Conservation (phyloP, 2,329 filamentous ascomycete species). For the Helotiales sp. region DNA sequence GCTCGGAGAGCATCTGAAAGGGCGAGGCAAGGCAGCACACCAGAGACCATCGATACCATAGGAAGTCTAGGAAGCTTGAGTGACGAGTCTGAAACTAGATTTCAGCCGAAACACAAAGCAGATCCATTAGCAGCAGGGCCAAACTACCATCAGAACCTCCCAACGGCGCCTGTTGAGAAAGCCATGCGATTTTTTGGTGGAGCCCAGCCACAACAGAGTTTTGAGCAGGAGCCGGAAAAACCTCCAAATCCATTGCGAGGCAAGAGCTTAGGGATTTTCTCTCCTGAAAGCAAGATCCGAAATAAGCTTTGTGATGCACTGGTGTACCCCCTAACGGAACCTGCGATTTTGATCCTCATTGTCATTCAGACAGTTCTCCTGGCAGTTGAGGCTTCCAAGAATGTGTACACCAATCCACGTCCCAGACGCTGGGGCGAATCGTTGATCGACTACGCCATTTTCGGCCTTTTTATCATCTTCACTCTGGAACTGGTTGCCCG, state of each 20-base stretch:
- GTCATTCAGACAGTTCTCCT: slow-evolving; percentile 87
- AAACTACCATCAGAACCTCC: slow-evolving; percentile 30
- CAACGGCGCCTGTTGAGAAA: slow-evolving; percentile 42
- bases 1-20: slow-evolving; percentile 22
- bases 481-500: slow-evolving; percentile 83
- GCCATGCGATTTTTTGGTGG: slow-evolving; percentile 36
- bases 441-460: slow-evolving; percentile 57
- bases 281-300: slow-evolving; percentile 76
- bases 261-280: slow-evolving; percentile 83
- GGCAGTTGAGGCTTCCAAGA: slow-evolving; percentile 77
- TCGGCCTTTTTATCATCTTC: slow-evolving; percentile 86
- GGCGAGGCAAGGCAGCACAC: slow-evolving; percentile 18
- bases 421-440: slow-evolving; percentile 67
- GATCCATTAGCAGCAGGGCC: slow-evolving; percentile 44
- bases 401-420: slow-evolving; percentile 68
- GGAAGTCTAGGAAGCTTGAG: slow-evolving; percentile 31
- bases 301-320: slow-evolving; percentile 79
- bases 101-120: slow-evolving; percentile 35
- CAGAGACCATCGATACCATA: slow-evolving; percentile 15
- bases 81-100: slow-evolving; percentile 35
- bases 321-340: slow-evolving; percentile 86
- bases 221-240: slow-evolving; percentile 39
- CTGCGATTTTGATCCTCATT: slow-evolving; percentile 84
- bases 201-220: slow-evolving; percentile 26
- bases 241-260: slow-evolving; percentile 82